Evolutionary conservation across 495 filamentous ascomycete genomes (phyloP).

Genomic region (Tirmania nivea): DNA sequence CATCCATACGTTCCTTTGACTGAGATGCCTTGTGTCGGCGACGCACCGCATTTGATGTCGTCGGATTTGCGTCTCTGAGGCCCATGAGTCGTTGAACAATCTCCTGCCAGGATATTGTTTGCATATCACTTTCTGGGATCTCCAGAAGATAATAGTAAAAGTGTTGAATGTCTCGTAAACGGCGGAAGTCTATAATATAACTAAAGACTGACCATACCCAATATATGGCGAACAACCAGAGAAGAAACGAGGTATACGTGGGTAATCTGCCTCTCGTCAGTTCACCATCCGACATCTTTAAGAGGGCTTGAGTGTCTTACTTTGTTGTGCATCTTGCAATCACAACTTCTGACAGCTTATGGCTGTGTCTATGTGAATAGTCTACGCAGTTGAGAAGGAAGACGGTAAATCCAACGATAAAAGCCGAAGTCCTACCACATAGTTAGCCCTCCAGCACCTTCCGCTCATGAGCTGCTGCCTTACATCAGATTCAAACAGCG

Average conservation of each 20-base stretch:
- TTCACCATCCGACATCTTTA: neutral
- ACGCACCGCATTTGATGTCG: conserved; percentile 48
- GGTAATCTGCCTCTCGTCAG: conserved; percentile 44
- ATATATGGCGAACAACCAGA: conserved; percentile 78
- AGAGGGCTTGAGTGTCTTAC: conserved; percentile 1
- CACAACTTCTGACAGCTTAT: conserved; percentile 51
- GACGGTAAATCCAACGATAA: conserved; percentile 64
- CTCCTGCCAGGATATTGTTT: conserved; percentile 91
- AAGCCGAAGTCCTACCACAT: conserved; percentile 37
- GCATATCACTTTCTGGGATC: conserved; percentile 78
- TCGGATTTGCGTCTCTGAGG: conserved; percentile 65
- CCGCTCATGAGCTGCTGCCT: conserved; percentile 13
- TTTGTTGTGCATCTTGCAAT: conserved; percentile 53
- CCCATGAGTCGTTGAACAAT: conserved; percentile 75
- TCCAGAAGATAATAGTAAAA: conserved; percentile 75
- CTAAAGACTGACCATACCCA: conserved; percentile 63
- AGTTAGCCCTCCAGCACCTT: neutral
- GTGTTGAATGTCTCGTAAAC: conserved; percentile 57
- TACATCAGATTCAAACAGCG: conserved; percentile 53
- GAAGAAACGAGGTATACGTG: conserved; percentile 45
- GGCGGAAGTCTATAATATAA: conserved; percentile 50
- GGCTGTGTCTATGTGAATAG: conserved; percentile 50
- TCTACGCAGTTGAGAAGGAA: conserved; percentile 78
- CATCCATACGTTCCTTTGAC: conserved; percentile 88
- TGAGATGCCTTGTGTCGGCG: conserved; percentile 34